Conservation (phyloP, 164 flowering plant species). For the Malania oleifera region DNA sequence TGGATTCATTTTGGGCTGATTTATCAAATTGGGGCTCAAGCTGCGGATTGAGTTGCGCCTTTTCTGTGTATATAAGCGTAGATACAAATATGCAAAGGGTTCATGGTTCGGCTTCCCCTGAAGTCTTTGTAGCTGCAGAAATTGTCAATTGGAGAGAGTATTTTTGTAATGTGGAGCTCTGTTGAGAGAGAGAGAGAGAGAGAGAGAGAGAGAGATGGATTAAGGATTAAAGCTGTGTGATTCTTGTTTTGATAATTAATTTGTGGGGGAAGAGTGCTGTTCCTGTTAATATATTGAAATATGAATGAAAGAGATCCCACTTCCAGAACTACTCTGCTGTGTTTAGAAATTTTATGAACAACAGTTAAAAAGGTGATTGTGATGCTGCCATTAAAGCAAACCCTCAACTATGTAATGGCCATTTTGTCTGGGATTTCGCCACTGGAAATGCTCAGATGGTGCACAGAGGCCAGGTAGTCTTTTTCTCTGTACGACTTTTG, state of each 20-base stretch:
- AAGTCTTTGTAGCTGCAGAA: neutral
- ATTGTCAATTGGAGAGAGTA: neutral
- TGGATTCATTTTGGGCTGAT: neutral
- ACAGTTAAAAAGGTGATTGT: neutral
- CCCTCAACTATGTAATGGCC: neutral
- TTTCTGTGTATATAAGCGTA: conserved; percentile 3
- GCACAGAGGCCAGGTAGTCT: neutral
- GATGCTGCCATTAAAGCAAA: neutral
- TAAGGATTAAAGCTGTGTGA: too few relatives aligned
- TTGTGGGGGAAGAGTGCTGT: neutral
- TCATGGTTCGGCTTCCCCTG: neutral
- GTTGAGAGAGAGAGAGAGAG: neutral
- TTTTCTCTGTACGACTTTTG: neutral
- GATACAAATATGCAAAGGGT: neutral
- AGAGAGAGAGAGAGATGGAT: conserved; percentile 14
- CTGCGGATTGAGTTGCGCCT: neutral
- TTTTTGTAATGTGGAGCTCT: neutral
- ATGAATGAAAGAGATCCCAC: too few relatives aligned
- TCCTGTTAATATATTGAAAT: too few relatives aligned
- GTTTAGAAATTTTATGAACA: too few relatives aligned
- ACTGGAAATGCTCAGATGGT: neutral
- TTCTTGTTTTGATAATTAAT: conserved; percentile 9
- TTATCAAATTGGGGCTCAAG: neutral
- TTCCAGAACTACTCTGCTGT: too few relatives aligned
- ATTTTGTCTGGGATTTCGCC: neutral